Percentiles rank a stretch among this genome's conserved stretches.
Evolutionary conservation across 139 green algal genomes (phyloP).

Genomic region (Yamagishiella unicocca): DNA sequence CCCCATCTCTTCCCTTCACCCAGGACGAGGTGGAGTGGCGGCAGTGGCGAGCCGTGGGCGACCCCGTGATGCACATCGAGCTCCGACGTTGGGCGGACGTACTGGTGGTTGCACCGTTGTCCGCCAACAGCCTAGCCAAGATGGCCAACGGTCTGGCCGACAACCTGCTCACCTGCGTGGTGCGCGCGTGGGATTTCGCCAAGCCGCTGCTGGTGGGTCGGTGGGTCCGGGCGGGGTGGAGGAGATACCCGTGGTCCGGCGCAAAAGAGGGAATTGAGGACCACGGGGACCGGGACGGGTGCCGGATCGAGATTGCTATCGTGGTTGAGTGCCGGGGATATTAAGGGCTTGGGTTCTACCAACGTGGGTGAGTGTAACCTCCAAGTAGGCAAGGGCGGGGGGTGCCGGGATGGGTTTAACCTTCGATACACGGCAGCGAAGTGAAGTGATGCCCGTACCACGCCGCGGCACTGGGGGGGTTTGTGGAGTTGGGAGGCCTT

Average conservation of each 20-base stretch:
- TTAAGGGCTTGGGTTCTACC: too few species aligned
- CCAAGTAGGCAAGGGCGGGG: too few species aligned
- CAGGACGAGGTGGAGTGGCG: slow-evolving; percentile 85
- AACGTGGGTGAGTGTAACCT: too few species aligned
- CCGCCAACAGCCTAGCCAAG: slow-evolving; percentile 97
- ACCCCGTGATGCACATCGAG: slow-evolving; percentile 96
- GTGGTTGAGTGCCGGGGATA: too few species aligned
- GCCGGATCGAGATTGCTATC: too few species aligned
- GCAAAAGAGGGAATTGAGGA: too few species aligned
- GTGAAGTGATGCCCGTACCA: too few species aligned
- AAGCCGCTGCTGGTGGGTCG: slow-evolving; percentile 82
- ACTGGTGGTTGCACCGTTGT: slow-evolving; percentile 94
- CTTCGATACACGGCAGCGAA: too few species aligned
- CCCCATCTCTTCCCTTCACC: not conserved
- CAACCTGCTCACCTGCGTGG: slow-evolving; percentile 95
- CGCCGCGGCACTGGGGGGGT: too few species aligned
- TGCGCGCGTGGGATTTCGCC: slow-evolving; percentile 92
- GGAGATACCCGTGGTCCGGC: not conserved
- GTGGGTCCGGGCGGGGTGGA: not conserved
- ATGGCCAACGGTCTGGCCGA: slow-evolving; percentile 84
- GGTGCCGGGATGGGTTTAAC: too few species aligned
- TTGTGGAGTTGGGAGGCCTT: too few species aligned
- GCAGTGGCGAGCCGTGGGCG: slow-evolving; percentile 76
- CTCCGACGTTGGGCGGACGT: slow-evolving; percentile 92
- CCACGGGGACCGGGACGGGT: too few species aligned